Base-by-base conservation (phyloP, 352 stramenopile species). In the Phytopythium aichiense region DNA sequence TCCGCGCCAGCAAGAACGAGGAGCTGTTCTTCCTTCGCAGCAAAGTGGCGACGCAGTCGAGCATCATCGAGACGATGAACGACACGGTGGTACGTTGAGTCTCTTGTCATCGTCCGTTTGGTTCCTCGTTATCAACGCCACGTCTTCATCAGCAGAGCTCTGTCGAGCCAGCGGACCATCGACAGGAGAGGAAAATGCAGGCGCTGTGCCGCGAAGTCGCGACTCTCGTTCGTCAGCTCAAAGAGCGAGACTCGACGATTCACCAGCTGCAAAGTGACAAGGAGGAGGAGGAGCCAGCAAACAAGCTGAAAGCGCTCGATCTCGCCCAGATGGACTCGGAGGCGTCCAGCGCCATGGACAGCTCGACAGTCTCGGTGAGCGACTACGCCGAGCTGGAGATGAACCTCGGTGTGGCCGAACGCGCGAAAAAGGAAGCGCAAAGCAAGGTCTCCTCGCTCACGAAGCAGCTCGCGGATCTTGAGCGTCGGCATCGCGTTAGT, bases 121-220 rank as follows among this genome's bases (percentile, higher is more conserved):
- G 28, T 31, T 31, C 28, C 28, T 31, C 28, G 3, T 4, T 31
- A 31, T 31, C 28, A 31, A n/a, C 18, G 7, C 15, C 48, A 25
- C 8, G 15, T n/a, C 18, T 18, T 28, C 23, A 13, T 30, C 48
- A 55, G 11, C 48, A 81, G 67, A 42, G 65, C 61, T 11, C 71
- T 52, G 74, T 56, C 33, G 60, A 84, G 28, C 58, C 74, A 0
- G 56, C 61, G 2, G 67, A 74, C 18, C 71, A 74, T 25, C 78
- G 72, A 20, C 67, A 84, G 52, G 76, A 84, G 46, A 81, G 76
- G 37, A 70, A 74, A 48, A 67, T 89, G 2, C 73, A 90, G 57
- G 72, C 76, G 11, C 57, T 92, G 6, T 88, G 76, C 55, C 77
- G 76, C 16, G 71, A 91, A 65, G 77, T 92, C 2, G 74, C 74